These are phyloP conservation scores for Lentinula raphanica DNA, from an alignment of 768 basidiomycete genomes.

Conservation along the genomic window DNA sequence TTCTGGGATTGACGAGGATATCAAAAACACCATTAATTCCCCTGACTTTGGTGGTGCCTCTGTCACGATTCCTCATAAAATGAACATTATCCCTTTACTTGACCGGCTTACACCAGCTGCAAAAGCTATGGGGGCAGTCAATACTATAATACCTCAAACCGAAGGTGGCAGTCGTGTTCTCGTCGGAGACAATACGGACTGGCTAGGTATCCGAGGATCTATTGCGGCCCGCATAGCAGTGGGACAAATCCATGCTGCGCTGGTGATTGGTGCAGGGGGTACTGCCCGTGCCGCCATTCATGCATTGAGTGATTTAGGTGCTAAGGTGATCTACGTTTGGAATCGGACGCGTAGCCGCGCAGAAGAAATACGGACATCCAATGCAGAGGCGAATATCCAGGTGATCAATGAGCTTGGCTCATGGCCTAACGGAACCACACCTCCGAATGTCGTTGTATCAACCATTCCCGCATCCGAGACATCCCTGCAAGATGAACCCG, in stretches of 20 bases:
- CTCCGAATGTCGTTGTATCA: slow-evolving; percentile 76
- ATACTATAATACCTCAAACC: slow-evolving; percentile 71
- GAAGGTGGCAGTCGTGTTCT: slow-evolving; percentile 40
- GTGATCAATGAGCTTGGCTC: slow-evolving; percentile 53
- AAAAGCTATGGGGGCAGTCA: slow-evolving; percentile 86
- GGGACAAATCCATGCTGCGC: slow-evolving; percentile 41
- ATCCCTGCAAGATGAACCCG: slow-evolving; percentile 23
- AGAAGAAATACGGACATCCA: slow-evolving; percentile 56
- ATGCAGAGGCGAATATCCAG: slow-evolving; percentile 60
- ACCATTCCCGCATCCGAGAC: slow-evolving; percentile 79
- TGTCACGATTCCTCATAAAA: slow-evolving; percentile 94
- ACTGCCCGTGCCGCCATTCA: slow-evolving; percentile 94
- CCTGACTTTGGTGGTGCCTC: slow-evolving; percentile 91
- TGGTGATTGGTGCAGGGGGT: slow-evolving; percentile 94
- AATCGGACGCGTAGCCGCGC: slow-evolving; percentile 83
- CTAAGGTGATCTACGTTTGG: slow-evolving; percentile 72
- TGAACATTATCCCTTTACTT: slow-evolving; percentile 81
- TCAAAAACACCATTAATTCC: slow-evolving; percentile 56
- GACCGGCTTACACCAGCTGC: slow-evolving; percentile 79
- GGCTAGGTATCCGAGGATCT: slow-evolving; percentile 75
- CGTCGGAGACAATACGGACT: slow-evolving; percentile 94
- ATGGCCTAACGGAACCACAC: slow-evolving; percentile 39
- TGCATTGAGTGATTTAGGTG: slow-evolving; percentile 68
- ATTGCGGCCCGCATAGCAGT: slow-evolving; percentile 40
- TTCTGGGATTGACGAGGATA: slow-evolving; percentile 52